Percentiles rank a stretch among this genome's conserved stretches.
These are phyloP conservation scores for Batrachochytrium dendrobatidis DNA, from an alignment of 371 early-diverging fungal species.

Conservation along the genomic window DNA sequence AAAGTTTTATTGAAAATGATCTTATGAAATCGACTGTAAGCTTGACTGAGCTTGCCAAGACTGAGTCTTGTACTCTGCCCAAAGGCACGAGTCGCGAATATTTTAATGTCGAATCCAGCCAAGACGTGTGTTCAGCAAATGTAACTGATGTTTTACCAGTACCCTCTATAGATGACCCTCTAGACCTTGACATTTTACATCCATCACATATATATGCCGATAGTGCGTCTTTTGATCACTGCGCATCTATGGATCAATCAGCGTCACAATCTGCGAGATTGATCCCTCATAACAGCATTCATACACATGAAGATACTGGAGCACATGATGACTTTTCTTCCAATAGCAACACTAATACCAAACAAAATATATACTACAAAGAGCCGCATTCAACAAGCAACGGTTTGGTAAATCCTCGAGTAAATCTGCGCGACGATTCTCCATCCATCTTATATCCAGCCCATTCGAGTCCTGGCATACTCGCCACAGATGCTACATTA, in stretches of 20 bases:
- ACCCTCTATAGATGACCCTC: not conserved
- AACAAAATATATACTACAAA: too few species aligned
- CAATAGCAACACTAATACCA: too few species aligned
- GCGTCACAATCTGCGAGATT: too few species aligned
- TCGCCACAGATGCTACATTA: not conserved
- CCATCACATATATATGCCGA: not conserved
- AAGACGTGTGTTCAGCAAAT: not conserved
- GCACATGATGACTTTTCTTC: too few species aligned
- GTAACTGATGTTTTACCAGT: not conserved
- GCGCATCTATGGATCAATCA: too few species aligned
- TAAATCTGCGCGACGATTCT: too few species aligned
- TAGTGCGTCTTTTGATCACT: too few species aligned
- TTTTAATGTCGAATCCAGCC: not conserved
- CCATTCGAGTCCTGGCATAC: not conserved
- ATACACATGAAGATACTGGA: too few species aligned
- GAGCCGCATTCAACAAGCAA: too few species aligned
- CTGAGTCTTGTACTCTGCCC: not conserved
- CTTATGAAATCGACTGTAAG: conserved; percentile 4
- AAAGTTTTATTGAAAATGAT: conserved; percentile 8
- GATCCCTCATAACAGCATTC: too few species aligned
- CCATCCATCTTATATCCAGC: not conserved
- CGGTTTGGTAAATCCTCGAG: too few species aligned
- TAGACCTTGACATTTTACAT: not conserved
- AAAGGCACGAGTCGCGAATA: not conserved
- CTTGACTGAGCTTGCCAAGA: not conserved